Evolutionary conservation across 2,329 filamentous ascomycete genomes (phyloP).

Genomic region (Fusarium papillatum): DNA sequence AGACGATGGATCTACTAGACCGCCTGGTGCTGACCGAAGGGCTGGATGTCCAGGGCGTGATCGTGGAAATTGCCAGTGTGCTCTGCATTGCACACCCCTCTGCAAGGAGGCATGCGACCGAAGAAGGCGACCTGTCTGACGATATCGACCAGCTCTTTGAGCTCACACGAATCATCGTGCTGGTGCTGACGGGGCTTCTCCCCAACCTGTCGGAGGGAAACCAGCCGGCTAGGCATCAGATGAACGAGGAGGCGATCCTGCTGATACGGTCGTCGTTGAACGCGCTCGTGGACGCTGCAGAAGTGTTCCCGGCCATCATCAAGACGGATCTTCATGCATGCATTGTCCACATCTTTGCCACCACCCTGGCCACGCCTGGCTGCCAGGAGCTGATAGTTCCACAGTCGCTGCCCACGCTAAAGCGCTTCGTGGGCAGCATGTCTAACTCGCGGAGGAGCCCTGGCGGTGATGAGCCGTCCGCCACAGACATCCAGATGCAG

Average conservation of each 20-base stretch:
- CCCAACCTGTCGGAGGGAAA: conserved; percentile 82
- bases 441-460: conserved; percentile 60
- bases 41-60: conserved; percentile 88
- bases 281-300: conserved; percentile 92
- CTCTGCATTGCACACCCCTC: conserved; percentile 94
- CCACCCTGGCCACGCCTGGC: conserved; percentile 84
- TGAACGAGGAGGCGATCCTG: conserved; percentile 88
- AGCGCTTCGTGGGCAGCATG: conserved; percentile 88
- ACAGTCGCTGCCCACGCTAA: conserved; percentile 90
- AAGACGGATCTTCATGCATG: conserved; percentile 96
- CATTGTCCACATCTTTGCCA: conserved; percentile 96
- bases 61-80: conserved; percentile 93
- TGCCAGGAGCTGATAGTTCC: conserved; percentile 93
- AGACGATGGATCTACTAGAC: conserved; percentile 97
- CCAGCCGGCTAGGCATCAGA: conserved; percentile 77
- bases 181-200: conserved; percentile 89
- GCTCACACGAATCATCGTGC: conserved; percentile 93
- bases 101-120: conserved; percentile 68
- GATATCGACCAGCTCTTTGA: conserved; percentile 99
- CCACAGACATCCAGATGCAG: conserved; percentile 78
- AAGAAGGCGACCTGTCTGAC: conserved; percentile 88
- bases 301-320: conserved; percentile 97
- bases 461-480: conserved; percentile 56
- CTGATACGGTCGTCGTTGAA: conserved; percentile 86
- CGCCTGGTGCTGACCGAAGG: conserved; percentile 93